Base-by-base conservation (phyloP, 2,329 filamentous ascomycete genomes). In the Epicoccum sorghinum region DNA sequence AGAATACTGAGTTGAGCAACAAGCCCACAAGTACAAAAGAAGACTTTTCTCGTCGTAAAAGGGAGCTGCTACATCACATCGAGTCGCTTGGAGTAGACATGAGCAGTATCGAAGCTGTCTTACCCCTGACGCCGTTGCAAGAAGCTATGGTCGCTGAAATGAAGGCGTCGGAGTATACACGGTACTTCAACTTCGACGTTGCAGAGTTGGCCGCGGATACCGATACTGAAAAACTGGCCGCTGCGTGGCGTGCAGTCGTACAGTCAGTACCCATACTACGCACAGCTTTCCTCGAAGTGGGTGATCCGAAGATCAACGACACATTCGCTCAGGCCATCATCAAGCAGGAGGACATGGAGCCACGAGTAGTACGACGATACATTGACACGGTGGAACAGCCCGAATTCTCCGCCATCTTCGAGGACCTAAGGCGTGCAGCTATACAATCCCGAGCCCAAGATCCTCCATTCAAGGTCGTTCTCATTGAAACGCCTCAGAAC, bases 121-220 rank as follows among this genome's bases (percentile, higher is more conserved):
- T 95, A 2, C 92, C 92, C 0, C 83, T 88, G 0, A 96, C 93
- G 0, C 87, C 92, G 6, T 80, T 96, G 4, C 93, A 98, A 74
- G 91, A 97, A 71, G 87, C 88, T 1, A 91, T 97, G 86, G 77
- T 96, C 3, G 86, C 87, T 0, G 89, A 91, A 56, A 96, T 96
- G 89, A 61, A 91, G 0, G 80, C 85, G 13, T 95, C 91, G 0
- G 80, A 84, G 3, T 93, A 89, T 62, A 77, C 80, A 9, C 83
- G 86, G 59, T 98, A 98, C 69, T 96, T 91, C 78, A 96, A 96
- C 58, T 87, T 95, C 52, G 90, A 96, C 64, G 75, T 93, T 2
- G 77, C 96, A 22, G 82, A 86, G 58, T 60, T 97, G 2, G 67
- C 75, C 0, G 59, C 77, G 0, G 71, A 75, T 0, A 78, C 87